Percentiles rank a stretch among this genome's conserved stretches.
phyloP scores from a whole-genome alignment of 164 flowering plant species.

The Chloranthus sessilifolius region DNA sequence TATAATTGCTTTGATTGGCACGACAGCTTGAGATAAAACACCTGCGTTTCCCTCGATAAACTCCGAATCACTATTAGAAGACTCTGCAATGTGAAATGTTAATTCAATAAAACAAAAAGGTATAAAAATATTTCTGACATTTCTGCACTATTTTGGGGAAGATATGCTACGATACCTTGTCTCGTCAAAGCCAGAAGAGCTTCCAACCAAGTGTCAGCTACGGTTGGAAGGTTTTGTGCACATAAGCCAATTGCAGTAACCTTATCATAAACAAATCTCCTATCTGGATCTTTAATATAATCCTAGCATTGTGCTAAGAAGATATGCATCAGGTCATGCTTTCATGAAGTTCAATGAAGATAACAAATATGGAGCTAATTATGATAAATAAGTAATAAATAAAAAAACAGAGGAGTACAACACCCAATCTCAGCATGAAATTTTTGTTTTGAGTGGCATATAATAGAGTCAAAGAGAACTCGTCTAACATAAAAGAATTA shows the following conservation, averaged over 20 bases:
- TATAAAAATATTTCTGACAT: neutral
- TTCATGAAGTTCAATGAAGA: conserved; percentile 17
- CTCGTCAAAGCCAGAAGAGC: conserved; percentile 57
- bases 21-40: conserved; percentile 74
- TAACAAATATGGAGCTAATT: no score
- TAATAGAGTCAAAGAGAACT: no score
- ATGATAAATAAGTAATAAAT: no score
- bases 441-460: no score
- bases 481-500: no score
- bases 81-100: conserved; percentile 60
- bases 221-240: conserved; percentile 65
- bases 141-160: neutral
- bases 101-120: neutral
- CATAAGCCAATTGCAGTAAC: conserved; percentile 91
- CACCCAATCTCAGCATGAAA: no score
- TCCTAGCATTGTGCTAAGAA: conserved; percentile 63
- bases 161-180: conserved; percentile 43
- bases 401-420: no score
- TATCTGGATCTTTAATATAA: conserved; percentile 88
- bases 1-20: conserved; percentile 68
- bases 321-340: conserved; percentile 26
- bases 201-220: conserved; percentile 68
- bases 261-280: conserved; percentile 90
- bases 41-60: conserved; percentile 49
- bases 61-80: conserved; percentile 25